A percentile compares a stretch with the other conserved stretches of the same genome.
phyloP scores from a whole-genome alignment of 208 protist species.

The Wallacemonas collosoma region DNA sequence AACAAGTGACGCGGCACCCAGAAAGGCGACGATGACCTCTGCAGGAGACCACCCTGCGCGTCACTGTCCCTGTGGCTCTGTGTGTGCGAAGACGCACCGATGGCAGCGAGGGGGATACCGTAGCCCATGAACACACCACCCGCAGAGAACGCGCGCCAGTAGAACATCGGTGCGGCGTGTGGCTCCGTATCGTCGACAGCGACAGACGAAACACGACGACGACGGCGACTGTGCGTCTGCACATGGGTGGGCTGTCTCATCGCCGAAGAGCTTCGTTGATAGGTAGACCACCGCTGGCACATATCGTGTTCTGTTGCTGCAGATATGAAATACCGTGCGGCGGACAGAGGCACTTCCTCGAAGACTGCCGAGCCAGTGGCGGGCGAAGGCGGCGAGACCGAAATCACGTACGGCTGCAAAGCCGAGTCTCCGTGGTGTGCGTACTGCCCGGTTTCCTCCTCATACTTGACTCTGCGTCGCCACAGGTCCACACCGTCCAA shows the following conservation, averaged over 20 bases:
- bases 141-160: constrained; percentile 11
- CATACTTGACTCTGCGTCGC: not conserved
- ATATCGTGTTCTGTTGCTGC: not conserved
- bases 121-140: not conserved
- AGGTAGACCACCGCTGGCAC: not conserved
- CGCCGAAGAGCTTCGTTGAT: no score
- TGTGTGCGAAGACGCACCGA: not conserved
- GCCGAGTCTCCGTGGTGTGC: not conserved
- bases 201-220: not conserved
- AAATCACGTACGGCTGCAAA: not conserved
- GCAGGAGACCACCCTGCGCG: no score
- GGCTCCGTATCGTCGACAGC: not conserved
- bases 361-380: not conserved
- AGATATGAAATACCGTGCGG: not conserved
- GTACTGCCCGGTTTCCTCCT: not conserved
- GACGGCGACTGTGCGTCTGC: no score
- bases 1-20: not conserved
- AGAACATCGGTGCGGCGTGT: not conserved
- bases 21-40: not conserved
- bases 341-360: not conserved
- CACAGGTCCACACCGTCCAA: not conserved
- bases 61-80: no score
- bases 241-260: no score
- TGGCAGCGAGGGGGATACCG: not conserved
- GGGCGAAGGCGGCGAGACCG: not conserved